Base-by-base conservation (phyloP, 2,329 filamentous ascomycete genomes). In the Aspergillus hortae region DNA sequence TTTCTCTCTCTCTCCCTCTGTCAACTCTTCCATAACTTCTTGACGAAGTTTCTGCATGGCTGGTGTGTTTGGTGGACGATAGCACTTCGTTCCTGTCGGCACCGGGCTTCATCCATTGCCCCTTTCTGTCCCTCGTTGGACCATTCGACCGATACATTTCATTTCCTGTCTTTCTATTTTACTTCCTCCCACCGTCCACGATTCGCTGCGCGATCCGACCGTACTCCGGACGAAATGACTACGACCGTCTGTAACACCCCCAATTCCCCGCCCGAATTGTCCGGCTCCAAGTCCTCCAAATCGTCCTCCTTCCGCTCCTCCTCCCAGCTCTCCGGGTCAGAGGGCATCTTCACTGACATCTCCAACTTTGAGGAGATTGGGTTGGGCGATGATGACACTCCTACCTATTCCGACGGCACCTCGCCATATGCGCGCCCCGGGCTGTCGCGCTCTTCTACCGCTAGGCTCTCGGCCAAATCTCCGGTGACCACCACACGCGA, bases 301-400 rank as follows among this genome's bases (percentile, higher is more conserved):
- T 91, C 90, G 25, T 95, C 90, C 4, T 95, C 90, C 46, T 88
- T 92, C 64, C 87, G 87, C 61, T 95, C 91, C 35, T 86, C 88
- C 51, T 85, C 83, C 56, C 87, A 86, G 48, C 76, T 84, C 63
- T 87, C 90, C 63, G 88, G 89, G 61, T 71, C 74, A 23, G 84
- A 86, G 64, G 83, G 80, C 60, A 80, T 85, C 46, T 76, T 89
- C 43, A 80, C 84, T 48, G 89, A 95, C 66, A 82, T 87, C 52
- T 85, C 84, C 57, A 86, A 96, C 69, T 96, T 96, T 64, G 92
- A 97, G 69, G 92, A 96, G 59, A 96, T 96, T 67, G 90, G 88
- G 11, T 83, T 97, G 27, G 87, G 91, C 54, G 86, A 89, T 61
- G 86, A 91, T 56, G 62, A 73, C 23, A 78, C 79, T 25, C 25